Evolutionary conservation across 1,139 yeast species (phyloP), one percentile per base, ranked within the genome.

Genomic region (Suhomyces chickasaworum): DNA sequence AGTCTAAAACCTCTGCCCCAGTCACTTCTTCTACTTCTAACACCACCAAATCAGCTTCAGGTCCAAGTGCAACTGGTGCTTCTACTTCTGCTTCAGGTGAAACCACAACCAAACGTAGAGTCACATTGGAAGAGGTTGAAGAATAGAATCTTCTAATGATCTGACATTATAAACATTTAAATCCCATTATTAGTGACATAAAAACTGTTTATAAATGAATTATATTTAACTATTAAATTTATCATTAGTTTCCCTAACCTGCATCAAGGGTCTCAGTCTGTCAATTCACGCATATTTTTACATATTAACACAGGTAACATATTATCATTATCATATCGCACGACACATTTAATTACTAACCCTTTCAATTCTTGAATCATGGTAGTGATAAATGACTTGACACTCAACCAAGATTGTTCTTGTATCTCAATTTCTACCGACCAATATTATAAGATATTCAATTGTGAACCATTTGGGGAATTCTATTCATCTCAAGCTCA

Each of bases 401-500:
- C 74, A 6, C 73, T 75, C 59, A 75, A 74, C 53, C 78, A 74
- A 54, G 79, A 75, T 56, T 64, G 66, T 51, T 64, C 77, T 15
- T 72, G 76, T 49, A 59, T 75, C 25, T 65, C 77, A 17, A 58
- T 74, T 4, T 65, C 77, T 5, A 71, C 77, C 2, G 55, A 64
- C 7, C 54, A 56, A 27, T 60, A 60, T 43, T 71, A 71, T 54
- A 66, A 64, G 54, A 73, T 75, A 47, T 75, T 61, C 64, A 74
- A 75, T 53, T 71, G 76, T 50, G 79, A 75, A 48, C 80, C 80
- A 1, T 74, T 75, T 60, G 80, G 79, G 3, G 77, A 73, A 51
- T 71, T 75, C 51, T 71, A 71, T 46, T 55, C 69, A 7, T 63
- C 69, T 7, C 46, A 38, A 47, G 45, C 12, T 40, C 38, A 18